phyloP scores from a whole-genome alignment of 305 asterid species.

The Striga hermonthica region DNA sequence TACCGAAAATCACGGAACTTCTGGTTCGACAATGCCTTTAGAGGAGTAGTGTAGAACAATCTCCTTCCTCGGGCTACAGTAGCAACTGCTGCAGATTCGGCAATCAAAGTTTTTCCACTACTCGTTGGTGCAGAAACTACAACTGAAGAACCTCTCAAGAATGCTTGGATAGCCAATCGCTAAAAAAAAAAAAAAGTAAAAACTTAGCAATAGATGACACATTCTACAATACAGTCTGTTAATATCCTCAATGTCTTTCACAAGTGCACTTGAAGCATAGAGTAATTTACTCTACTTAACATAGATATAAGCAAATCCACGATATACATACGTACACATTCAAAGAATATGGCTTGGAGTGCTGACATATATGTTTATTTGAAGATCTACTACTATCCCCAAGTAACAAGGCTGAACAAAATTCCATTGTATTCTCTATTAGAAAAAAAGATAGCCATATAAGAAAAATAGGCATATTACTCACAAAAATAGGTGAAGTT shows the following conservation, averaged over 20 bases:
- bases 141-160: constrained; percentile 88
- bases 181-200: constrained; percentile 26
- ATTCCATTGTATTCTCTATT: background rate
- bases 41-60: constrained; percentile 94
- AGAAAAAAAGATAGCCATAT: no score
- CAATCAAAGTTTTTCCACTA: constrained; percentile 98
- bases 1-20: constrained; percentile 97
- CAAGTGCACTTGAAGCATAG: constrained; percentile 2
- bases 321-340: no score
- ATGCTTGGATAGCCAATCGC: constrained; percentile 82
- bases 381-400: background rate
- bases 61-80: constrained; percentile 82
- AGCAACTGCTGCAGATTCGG: constrained; percentile 97
- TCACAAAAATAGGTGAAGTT: background rate
- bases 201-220: constrained; percentile 13
- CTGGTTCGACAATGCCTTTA: constrained; percentile 96
- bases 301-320: no score
- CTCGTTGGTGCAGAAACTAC: constrained; percentile 99
- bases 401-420: background rate
- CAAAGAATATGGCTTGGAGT: background rate
- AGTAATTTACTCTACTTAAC: background rate
- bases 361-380: background rate
- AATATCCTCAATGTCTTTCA: constrained; percentile 13
- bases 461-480: background rate
- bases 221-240: constrained; percentile 5